Base-by-base conservation (phyloP, 768 basidiomycete species). In the Xerocomellus chrysenteron region DNA sequence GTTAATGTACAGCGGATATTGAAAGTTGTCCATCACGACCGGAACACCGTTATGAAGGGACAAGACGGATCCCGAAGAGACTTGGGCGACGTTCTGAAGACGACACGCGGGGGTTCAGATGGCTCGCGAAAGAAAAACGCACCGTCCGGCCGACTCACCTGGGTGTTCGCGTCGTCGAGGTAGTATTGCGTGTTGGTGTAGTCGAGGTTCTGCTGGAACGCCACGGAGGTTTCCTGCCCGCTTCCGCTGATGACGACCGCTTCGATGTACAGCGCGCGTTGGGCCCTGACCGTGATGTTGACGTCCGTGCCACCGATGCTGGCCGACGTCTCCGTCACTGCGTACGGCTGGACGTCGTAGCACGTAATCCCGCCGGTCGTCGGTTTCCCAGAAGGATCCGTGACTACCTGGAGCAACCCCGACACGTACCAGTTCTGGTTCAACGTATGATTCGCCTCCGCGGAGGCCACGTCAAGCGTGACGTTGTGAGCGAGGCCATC, bases 361-460 rank as follows among this genome's bases (percentile, higher is more conserved):
- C 64, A 62, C 0, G 79, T 84, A 55, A 92, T 88, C 30, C 75
- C 78, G 30, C 90, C 90, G 1, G 82, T 88, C 3, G 90, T 91
- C 4, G 77, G 86, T 64, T 75, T 73, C 2, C 76, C 71, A 32
- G 88, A 88, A 9, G 82, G 68, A 65, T 90, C 87, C 1, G 82
- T 84, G 56, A 86, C 70, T 46, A 89, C 84, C 67, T 92, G 88
- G 7, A 92, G 68, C 39, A 75, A 66, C 12, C 79, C 90, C 4
- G 88, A 89, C 28, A 91, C 82, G 65, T 82, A 88, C 91, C 90
- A 92, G 65, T 90, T 91, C 58, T 81, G 77, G 49, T 86, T 79
- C 63, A 87, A 82, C n/a, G 76, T 72, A 55, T 86, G 87, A 62
- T 86, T 77, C 8, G 68, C 62, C 68, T 92, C 86, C 17, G 85